phyloP scores from a whole-genome alignment of 352 stramenopile species.

The Pythium sukuiense region DNA sequence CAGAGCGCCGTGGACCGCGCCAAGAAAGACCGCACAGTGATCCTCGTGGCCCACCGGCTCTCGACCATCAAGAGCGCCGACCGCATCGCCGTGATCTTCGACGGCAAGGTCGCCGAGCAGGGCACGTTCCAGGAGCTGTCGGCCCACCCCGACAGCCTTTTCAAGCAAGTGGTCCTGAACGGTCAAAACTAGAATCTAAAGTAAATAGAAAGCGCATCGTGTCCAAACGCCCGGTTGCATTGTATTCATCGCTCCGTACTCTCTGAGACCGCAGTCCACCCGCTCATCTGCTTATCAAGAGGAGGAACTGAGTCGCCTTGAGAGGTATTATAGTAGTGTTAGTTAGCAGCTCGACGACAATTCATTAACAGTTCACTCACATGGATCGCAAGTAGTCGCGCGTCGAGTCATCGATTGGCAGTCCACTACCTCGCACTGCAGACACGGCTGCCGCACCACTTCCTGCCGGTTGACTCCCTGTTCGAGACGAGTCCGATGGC shows the following conservation, averaged over 20 bases:
- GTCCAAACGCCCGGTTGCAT: neutral
- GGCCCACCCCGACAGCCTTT: conserved; percentile 59
- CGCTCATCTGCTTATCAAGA: conserved; percentile 1
- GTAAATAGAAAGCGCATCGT: conserved; percentile 6
- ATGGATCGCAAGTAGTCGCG: conserved; percentile 31
- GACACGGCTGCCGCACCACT: conserved; percentile 27
- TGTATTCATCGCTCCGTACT: neutral
- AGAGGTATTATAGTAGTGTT: neutral
- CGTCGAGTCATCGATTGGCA: conserved; percentile 30
- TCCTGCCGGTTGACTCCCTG: conserved; percentile 18
- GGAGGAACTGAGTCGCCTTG: conserved; percentile 15
- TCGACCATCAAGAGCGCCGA: conserved; percentile 92
- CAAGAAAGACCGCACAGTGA: conserved; percentile 90
- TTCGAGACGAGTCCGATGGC: neutral
- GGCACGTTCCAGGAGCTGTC: conserved; percentile 70
- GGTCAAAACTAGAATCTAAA: conserved; percentile 44
- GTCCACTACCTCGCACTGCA: conserved; percentile 15
- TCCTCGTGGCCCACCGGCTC: conserved; percentile 97
- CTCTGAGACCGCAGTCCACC: neutral
- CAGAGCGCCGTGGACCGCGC: conserved; percentile 75
- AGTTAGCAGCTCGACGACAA: neutral
- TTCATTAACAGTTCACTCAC: conserved; percentile 10
- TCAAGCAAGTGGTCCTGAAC: conserved; percentile 74
- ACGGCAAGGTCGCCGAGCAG: conserved; percentile 86
- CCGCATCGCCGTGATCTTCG: conserved; percentile 89